Percentiles rank a stretch among this genome's conserved stretches.
Evolutionary conservation across 495 filamentous ascomycete species (phyloP).

Genomic region (Tuber aestivum): DNA sequence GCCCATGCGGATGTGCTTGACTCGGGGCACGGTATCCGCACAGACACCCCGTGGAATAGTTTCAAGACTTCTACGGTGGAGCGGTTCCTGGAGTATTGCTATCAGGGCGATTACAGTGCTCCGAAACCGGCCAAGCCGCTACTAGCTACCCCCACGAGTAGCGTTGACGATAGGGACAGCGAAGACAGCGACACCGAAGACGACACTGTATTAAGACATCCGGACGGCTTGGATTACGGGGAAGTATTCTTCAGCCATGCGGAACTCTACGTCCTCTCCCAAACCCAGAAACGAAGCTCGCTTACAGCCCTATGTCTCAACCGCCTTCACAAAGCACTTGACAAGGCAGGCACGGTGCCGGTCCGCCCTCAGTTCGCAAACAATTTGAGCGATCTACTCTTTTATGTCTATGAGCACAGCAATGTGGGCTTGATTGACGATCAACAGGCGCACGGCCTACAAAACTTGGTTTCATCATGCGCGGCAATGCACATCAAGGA

Average conservation of each 20-base stretch:
- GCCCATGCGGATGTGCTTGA: not conserved
- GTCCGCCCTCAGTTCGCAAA: not conserved
- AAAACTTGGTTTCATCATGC: not conserved
- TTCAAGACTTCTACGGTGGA: conserved; percentile 53
- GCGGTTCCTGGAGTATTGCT: conserved; percentile 81
- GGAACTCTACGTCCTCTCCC: not conserved
- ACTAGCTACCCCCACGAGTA: not conserved
- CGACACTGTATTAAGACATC: not conserved
- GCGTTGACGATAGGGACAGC: not conserved
- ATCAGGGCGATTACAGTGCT: conserved; percentile 66
- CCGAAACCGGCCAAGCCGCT: not conserved
- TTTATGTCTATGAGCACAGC: not conserved
- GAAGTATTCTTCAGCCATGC: not conserved
- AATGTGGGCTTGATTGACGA: not conserved
- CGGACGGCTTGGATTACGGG: not conserved
- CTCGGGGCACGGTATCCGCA: not conserved
- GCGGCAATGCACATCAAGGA: not conserved
- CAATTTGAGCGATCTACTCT: not conserved
- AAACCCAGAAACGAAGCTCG: not conserved
- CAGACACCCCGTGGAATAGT: not conserved
- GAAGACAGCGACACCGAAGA: not conserved
- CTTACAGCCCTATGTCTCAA: not conserved
- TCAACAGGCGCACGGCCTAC: not conserved
- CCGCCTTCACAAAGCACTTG: not conserved
- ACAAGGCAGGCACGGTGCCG: not conserved